A percentile compares a stretch with the other conserved stretches of the same genome.
Conservation (phyloP, 2,329 filamentous ascomycete species). For the Aspergillus ustus region DNA sequence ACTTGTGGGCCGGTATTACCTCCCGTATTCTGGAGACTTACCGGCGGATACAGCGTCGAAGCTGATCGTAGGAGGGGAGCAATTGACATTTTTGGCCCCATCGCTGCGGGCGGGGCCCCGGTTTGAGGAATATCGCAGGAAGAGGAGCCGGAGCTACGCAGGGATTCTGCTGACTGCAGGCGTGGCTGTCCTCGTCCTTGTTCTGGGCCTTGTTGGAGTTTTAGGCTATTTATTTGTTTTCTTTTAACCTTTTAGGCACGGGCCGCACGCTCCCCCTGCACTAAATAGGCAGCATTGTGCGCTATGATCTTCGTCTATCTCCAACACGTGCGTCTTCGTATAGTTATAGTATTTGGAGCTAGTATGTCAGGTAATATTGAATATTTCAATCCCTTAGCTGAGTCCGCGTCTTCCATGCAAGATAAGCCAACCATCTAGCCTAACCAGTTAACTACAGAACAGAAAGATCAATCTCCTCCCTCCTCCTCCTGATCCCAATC, state of each 20-base stretch:
- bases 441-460: not conserved
- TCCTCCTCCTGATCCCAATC: constrained; percentile 2
- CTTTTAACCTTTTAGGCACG: not conserved
- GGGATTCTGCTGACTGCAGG: not conserved
- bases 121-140: constrained; percentile 1
- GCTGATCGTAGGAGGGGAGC: constrained; percentile 16
- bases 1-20: constrained; percentile 21
- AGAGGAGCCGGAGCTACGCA: not conserved
- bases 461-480: constrained; percentile 2
- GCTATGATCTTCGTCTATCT: not conserved
- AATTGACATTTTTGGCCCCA: constrained; percentile 8
- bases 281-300: not conserved
- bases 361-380: not conserved
- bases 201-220: not conserved
- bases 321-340: not conserved
- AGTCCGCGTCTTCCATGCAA: not conserved
- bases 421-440: not conserved
- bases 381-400: not conserved
- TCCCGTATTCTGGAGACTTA: constrained; percentile 19
- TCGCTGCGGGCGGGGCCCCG: constrained; percentile 1
- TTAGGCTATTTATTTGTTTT: not conserved
- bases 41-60: constrained; percentile 21
- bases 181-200: not conserved
- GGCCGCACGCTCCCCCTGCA: not conserved
- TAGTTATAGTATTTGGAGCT: not conserved